Conservation (phyloP, 331 rosid genomes). For the Quercus lobata region DNA sequence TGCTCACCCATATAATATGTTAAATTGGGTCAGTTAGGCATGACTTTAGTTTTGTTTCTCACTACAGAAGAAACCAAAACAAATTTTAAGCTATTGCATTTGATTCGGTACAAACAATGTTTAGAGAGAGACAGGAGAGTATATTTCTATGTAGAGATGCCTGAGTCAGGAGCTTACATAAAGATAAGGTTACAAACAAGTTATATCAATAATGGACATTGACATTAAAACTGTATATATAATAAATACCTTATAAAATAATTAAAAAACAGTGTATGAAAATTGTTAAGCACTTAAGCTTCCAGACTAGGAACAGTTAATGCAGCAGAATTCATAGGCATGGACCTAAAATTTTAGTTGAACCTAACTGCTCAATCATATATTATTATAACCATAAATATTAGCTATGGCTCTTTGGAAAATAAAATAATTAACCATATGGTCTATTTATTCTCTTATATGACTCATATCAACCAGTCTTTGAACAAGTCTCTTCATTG, state of each 20-base stretch:
- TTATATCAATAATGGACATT: conserved; percentile 1
- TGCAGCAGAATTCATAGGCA: background rate
- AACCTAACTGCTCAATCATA: conserved; percentile 3
- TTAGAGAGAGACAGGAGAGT: conserved; percentile 16
- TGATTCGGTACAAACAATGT: background rate
- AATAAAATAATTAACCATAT: background rate
- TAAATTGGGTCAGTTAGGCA: background rate
- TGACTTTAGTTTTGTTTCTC: background rate
- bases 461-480: background rate
- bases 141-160: conserved; percentile 56
- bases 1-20: conserved; percentile 12
- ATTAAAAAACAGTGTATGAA: conserved; percentile 4
- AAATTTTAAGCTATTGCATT: background rate
- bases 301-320: conserved; percentile 1
- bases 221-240: conserved; percentile 14
- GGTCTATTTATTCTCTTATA: background rate
- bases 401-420: background rate
- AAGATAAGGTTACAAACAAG: conserved; percentile 41
- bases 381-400: conserved; percentile 4
- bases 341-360: background rate
- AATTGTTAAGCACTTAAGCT: conserved; percentile 3
- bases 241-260: background rate
- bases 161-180: conserved; percentile 27
- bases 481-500: conserved; percentile 6
- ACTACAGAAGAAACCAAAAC: conserved; percentile 19